Conservation (phyloP, 2,329 filamentous ascomycete species). For the Biscogniauxia mediterranea region DNA sequence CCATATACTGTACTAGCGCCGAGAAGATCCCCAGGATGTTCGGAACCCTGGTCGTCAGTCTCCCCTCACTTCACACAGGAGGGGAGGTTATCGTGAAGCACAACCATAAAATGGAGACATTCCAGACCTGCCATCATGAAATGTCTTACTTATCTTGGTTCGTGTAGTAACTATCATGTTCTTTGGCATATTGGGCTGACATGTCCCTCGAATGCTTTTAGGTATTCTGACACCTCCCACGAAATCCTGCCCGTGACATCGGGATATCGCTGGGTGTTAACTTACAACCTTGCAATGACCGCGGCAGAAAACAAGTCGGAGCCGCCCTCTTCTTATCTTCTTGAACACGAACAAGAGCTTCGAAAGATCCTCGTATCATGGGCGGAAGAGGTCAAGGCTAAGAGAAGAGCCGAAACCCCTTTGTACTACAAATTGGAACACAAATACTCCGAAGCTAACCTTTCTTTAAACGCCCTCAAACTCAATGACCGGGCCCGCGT, state of each 20-base stretch:
- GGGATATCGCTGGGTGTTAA: conserved; percentile 50
- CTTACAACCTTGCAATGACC: conserved; percentile 47
- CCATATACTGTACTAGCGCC: conserved; percentile 30
- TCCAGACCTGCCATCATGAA: conserved; percentile 28
- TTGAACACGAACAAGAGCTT: conserved; percentile 13
- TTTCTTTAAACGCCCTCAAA: conserved; percentile 32
- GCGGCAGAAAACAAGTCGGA: not conserved
- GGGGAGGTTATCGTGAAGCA: conserved; percentile 44
- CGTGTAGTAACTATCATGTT: not conserved
- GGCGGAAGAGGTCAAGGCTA: conserved; percentile 18
- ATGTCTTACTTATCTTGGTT: conserved; percentile 29
- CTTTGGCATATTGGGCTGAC: not conserved
- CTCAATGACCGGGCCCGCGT: conserved; percentile 26
- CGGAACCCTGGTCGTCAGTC: conserved; percentile 47
- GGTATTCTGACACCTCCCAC: conserved; percentile 54
- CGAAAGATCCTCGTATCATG: conserved; percentile 27
- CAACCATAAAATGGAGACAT: conserved; percentile 30
- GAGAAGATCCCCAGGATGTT: conserved; percentile 49
- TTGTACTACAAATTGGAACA: conserved; percentile 35
- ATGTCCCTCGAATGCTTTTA: conserved; percentile 4
- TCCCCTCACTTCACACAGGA: conserved; percentile 48
- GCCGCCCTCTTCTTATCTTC: conserved; percentile 2
- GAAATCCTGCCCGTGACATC: conserved; percentile 46
- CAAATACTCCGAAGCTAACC: conserved; percentile 33
- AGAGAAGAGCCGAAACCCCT: conserved; percentile 2